These are phyloP conservation scores for Cyberlindnera petersonii DNA, from an alignment of 805 yeast species.

Conservation along the genomic window DNA sequence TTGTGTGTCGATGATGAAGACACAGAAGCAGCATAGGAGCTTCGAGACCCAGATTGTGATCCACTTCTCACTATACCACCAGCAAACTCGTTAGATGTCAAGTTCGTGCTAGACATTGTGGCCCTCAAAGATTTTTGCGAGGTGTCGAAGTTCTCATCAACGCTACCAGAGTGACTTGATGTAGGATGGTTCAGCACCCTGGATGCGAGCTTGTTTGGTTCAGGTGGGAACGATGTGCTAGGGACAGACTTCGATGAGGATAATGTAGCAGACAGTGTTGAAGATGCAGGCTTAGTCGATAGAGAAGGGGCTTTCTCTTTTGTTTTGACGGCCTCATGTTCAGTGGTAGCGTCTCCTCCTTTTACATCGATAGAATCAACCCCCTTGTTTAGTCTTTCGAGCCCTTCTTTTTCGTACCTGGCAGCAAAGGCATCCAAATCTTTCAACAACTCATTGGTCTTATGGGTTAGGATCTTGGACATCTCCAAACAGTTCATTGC, in stretches of 20 bases:
- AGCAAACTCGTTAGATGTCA: conserved; percentile 1
- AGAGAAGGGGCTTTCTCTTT: no score
- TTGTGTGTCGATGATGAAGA: background rate
- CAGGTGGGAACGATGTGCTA: no score
- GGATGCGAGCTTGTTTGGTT: no score
- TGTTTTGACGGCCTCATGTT: no score
- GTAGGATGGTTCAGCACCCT: background rate
- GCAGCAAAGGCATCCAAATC: conserved; percentile 17
- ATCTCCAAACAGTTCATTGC: conserved; percentile 52
- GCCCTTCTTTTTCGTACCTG: conserved; percentile 5
- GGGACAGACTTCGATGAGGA: background rate
- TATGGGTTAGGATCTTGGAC: conserved; percentile 36
- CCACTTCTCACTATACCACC: background rate
- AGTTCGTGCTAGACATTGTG: background rate
- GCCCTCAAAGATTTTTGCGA: background rate
- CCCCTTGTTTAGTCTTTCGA: background rate
- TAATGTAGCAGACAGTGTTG: no score
- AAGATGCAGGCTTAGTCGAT: no score
- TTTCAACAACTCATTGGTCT: conserved; percentile 21
- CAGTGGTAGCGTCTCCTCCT: no score
- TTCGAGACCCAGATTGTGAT: background rate
- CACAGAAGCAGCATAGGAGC: conserved; percentile 3
- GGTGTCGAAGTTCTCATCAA: background rate
- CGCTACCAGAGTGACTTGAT: conserved; percentile 1
- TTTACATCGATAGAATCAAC: background rate